Percentiles rank a stretch among this genome's conserved stretches.
phyloP scores from a whole-genome alignment of 2,329 filamentous ascomycete genomes.

The Fusarium miscanthi region DNA sequence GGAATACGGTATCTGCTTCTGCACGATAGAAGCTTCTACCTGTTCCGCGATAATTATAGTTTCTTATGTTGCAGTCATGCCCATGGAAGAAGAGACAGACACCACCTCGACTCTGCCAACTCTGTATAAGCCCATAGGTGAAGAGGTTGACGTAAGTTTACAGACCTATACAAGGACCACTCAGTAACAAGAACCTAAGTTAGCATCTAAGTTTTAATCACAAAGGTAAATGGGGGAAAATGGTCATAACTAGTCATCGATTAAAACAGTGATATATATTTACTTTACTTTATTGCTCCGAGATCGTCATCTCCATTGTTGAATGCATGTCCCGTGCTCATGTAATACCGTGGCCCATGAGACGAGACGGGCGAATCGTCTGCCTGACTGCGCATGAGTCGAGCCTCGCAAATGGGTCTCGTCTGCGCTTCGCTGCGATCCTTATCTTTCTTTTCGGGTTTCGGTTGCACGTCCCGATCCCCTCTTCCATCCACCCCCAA shows the following conservation, averaged over 20 bases:
- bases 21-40: not conserved
- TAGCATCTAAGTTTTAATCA: not conserved
- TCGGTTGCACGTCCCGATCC: constrained; percentile 33
- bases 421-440: constrained; percentile 41
- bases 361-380: constrained; percentile 3
- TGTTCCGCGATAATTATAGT: not conserved
- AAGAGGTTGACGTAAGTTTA: not conserved
- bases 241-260: constrained; percentile 34
- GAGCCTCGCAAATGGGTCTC: constrained; percentile 34
- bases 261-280: constrained; percentile 43
- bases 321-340: constrained; percentile 32
- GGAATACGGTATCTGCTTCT: too few species aligned
- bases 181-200: not conserved
- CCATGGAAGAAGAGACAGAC: not conserved
- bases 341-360: constrained; percentile 40
- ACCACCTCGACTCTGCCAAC: not conserved
- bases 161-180: not conserved
- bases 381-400: constrained; percentile 32
- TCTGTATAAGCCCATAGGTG: not conserved
- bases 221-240: not conserved
- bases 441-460: constrained; percentile 23
- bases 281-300: constrained; percentile 23
- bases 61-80: not conserved
- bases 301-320: constrained; percentile 28
- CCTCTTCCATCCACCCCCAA: constrained; percentile 23